Evolutionary conservation across 202 grass and related monocot species (phyloP), one percentile per base, ranked within the genome.

Genomic region (Bolboschoenoplectus hybrid): DNA sequence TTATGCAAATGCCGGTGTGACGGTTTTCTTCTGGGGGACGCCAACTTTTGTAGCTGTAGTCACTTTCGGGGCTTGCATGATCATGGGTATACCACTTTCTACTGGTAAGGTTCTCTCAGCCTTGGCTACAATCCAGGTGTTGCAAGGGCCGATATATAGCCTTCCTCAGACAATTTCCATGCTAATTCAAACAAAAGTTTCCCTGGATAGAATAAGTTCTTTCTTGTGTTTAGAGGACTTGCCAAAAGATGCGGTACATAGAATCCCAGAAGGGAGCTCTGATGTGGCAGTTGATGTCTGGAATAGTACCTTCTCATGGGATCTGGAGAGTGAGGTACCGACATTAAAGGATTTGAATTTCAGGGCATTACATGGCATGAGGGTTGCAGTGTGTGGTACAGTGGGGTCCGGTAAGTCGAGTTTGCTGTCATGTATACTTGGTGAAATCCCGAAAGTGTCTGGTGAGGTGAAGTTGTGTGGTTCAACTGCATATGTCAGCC

Each of bases 321-420:
- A 89, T 38, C 44, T 10, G 32, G 87, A 87, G 12, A 34, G 67
- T 67, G 79, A 95, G 46, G 40, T 63, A 49, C 82, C 74, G 4
- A 95, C 87, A 6, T 68, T 95, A 57, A 84, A 81, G 35, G 89
- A 92, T 7, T 80, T 95, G 64, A 95, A 95, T 74, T 95, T 95
- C 70, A 81, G 87, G 61, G 90, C 86, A 26, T 73, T 38, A 5
- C 77, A 84, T 72, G 93, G 87, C 1, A 91, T 87, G 91, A 88
- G 40, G 11, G 87, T 95, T 60, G 93, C 93, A 7, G 83, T 91
- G 63, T 95, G 91, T 74, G 91, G 93, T 73, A 89, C 74, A 0
- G 89, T 95, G 1, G 93, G 93, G 47, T 94, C 94, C 0, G 94
- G 92, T 35, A 97, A 97, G 91, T 97, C 94, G 0, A 97, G 94